These are phyloP conservation scores for Dendrobium chrysotoxum DNA, from an alignment of 106 monocot species.

Conservation along the genomic window DNA sequence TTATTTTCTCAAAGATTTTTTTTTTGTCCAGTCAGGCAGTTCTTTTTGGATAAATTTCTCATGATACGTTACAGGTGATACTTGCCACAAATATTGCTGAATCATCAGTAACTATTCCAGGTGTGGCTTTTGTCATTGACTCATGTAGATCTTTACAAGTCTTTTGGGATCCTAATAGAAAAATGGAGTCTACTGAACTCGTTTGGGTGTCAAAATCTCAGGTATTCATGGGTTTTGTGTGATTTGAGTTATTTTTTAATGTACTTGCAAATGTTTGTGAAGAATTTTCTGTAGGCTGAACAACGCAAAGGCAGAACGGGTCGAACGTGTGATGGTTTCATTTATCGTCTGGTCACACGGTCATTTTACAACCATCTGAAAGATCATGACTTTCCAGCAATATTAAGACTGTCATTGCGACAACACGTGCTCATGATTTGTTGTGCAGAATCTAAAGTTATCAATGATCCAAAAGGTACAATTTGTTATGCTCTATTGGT, in stretches of 20 bases:
- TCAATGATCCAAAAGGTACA: conserved; percentile 79
- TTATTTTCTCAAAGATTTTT: background rate
- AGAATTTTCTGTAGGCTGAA: conserved; percentile 46
- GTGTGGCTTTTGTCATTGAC: conserved; percentile 77
- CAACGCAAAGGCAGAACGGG: conserved; percentile 88
- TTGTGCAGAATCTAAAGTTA: conserved; percentile 73
- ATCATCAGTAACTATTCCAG: conserved; percentile 89
- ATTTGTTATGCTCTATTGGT: conserved; percentile 8
- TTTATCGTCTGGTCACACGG: conserved; percentile 60
- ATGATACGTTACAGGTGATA: conserved; percentile 46
- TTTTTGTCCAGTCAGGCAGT: background rate
- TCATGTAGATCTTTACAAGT: conserved; percentile 83
- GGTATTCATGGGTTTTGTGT: conserved; percentile 25
- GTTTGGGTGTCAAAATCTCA: conserved; percentile 93
- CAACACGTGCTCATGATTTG: conserved; percentile 70
- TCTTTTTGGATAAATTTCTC: background rate
- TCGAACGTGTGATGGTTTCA: conserved; percentile 75
- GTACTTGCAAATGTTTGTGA: background rate
- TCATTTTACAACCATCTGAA: conserved; percentile 44
- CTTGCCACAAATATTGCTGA: conserved; percentile 91
- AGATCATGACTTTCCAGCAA: conserved; percentile 76
- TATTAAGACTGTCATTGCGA: conserved; percentile 73
- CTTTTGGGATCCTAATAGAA: conserved; percentile 59
- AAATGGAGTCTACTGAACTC: conserved; percentile 53
- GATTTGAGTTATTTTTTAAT: background rate